Base-by-base conservation (phyloP, 352 stramenopile species). In the Phytopythium ostracodes region DNA sequence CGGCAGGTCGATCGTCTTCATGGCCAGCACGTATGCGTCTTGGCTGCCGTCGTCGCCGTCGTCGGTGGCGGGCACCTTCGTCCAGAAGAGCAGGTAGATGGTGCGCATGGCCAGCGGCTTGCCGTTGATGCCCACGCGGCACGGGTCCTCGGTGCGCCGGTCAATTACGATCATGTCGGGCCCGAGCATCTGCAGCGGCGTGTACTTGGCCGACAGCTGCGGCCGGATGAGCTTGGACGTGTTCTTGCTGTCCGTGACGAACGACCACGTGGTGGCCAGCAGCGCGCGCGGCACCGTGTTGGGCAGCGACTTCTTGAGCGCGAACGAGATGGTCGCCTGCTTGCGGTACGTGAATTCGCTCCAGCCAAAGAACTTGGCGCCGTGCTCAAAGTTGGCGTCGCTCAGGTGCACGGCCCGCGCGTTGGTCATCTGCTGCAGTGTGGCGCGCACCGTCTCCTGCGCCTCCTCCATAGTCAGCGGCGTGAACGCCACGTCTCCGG, bases 1-100 rank as follows among this genome's bases (percentile, higher is more conserved):
- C 38, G 73, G 76, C 52, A 78, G 56, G 67, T 86, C 75, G 36
- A 89, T 72, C 42, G 77, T 89, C 61, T 87, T 86, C 76, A 87
- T 89, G 46, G 65, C 67, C 15, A 89, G 36, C 52, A 74, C 59
- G 52, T 77, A 71, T 17, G 51, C 50, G 27, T 56, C 50, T 20
- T 52, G n/a, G 44, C 44, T 9, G 10, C 14, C 24, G 44, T 11
- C 44, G 44, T 52, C 44, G n/a, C n/a, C n/a, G 22, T 59, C 66
- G 57, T 77, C 63, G 10, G 56, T 57, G 17, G 77, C 20, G 15
- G 50, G 50, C 27, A 27, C 63, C 18, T 44, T 60, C 2, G 62
- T 57, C 1, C 76, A 67, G 54, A 81, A 72, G 18, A 84, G 53
- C 51, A 86, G 60, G 63, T 86, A 75, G 40, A 82, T 67, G 12